A percentile compares a stretch with the other conserved stretches of the same genome.
phyloP scores from a whole-genome alignment of 1,284 basidiomycete species.

The Trichosporon faecale region DNA sequence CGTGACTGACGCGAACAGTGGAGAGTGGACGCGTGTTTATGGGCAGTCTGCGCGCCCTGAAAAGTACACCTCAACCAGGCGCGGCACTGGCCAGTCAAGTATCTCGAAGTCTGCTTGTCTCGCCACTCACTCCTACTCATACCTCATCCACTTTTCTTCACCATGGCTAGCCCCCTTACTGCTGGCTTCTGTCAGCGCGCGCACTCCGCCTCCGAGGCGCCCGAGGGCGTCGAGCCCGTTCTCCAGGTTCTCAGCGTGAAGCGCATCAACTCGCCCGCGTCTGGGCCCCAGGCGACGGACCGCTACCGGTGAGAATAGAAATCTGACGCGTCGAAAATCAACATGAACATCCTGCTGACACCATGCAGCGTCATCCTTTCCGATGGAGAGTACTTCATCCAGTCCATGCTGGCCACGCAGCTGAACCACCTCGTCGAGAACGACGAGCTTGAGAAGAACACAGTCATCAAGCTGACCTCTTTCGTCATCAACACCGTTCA shows the following conservation, averaged over 20 bases:
- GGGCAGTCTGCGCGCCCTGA: slow-evolving; percentile 13
- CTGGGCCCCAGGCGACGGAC: slow-evolving; percentile 42
- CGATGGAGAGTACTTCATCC: slow-evolving; percentile 77
- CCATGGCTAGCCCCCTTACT: slow-evolving; percentile 42
- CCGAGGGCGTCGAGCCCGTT: slow-evolving; percentile 58
- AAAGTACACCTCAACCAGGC: slow-evolving; percentile 17
- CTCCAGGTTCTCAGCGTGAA: slow-evolving; percentile 81
- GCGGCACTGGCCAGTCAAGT: background rate
- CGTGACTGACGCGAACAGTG: slow-evolving; percentile 21
- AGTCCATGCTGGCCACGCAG: slow-evolving; percentile 93
- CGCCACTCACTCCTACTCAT: slow-evolving; percentile 9
- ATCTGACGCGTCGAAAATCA: background rate
- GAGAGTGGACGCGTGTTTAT: slow-evolving; percentile 4
- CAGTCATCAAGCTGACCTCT: slow-evolving; percentile 69
- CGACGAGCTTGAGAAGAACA: slow-evolving; percentile 67
- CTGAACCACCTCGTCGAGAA: slow-evolving; percentile 73
- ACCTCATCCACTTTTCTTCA: slow-evolving; percentile 16
- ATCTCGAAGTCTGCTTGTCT: background rate
- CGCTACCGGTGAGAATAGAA: slow-evolving; percentile 46
- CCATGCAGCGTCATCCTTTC: slow-evolving; percentile 55
- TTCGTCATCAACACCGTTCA: slow-evolving; percentile 83
- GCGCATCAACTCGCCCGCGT: slow-evolving; percentile 57
- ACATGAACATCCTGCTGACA: background rate
- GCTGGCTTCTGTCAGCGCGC: slow-evolving; percentile 42
- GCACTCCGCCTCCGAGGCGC: slow-evolving; percentile 31